A percentile compares a stretch with the other conserved stretches of the same genome.
phyloP scores from a whole-genome alignment of 139 green algal species.

The Deuterostichococcus epilithicus region DNA sequence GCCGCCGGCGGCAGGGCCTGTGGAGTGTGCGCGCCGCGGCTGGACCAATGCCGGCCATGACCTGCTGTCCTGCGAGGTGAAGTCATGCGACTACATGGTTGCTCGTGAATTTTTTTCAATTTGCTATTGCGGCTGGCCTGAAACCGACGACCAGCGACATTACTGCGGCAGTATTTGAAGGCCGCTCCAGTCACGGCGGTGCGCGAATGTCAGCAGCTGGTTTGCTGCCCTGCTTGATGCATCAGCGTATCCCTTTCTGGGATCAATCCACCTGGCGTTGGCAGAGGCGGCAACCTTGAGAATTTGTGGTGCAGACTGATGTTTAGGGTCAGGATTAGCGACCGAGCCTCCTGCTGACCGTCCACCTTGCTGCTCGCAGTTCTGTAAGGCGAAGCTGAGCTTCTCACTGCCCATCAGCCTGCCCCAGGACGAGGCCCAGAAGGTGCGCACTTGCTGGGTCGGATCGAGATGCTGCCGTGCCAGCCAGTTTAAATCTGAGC shows the following conservation, averaged over 20 bases:
- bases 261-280: too few species aligned
- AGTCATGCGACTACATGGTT: not conserved
- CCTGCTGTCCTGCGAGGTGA: conserved; percentile 57
- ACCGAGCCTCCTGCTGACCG: not conserved
- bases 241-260: too few species aligned
- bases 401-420: conserved; percentile 42
- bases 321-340: not conserved
- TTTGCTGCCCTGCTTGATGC: too few species aligned
- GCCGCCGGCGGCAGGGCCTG: conserved; percentile 41
- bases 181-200: not conserved
- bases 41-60: conserved; percentile 61
- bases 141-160: not conserved
- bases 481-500: not conserved
- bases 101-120: not conserved
- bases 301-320: too few species aligned
- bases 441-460: not conserved
- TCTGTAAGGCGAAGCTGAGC: conserved; percentile 47
- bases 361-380: conserved; percentile 11
- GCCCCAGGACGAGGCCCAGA: conserved; percentile 19
- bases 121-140: not conserved
- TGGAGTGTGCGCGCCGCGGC: conserved; percentile 58
- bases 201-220: too few species aligned
- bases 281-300: too few species aligned
- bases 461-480: not conserved
- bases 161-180: not conserved